Percentiles rank a stretch among this genome's conserved stretches.
phyloP scores from a whole-genome alignment of 345 rosid species.

The Populus ilicifolia region DNA sequence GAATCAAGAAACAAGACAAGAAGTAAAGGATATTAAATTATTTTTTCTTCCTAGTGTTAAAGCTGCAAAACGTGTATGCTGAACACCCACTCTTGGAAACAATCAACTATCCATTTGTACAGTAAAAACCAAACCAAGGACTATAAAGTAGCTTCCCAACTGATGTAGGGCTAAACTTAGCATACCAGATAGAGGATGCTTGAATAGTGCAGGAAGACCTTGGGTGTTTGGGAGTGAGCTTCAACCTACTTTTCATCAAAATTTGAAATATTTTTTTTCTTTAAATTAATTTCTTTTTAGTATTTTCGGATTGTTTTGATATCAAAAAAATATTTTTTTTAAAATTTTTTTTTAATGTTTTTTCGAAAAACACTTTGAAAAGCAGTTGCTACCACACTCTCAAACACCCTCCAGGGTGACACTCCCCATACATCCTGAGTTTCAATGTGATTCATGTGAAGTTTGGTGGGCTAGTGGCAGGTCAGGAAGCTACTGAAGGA shows the following conservation, averaged over 20 bases:
- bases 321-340: too few species aligned
- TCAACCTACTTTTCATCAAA: too few species aligned
- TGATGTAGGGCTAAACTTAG: background rate
- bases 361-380: too few species aligned
- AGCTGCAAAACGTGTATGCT: background rate
- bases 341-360: too few species aligned
- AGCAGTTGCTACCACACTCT: too few species aligned
- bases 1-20: background rate
- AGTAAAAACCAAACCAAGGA: background rate
- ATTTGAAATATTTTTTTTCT: too few species aligned
- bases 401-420: background rate
- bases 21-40: background rate
- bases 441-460: conserved; percentile 36
- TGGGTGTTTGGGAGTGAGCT: too few species aligned
- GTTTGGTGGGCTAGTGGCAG: conserved; percentile 73
- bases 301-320: too few species aligned
- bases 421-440: conserved; percentile 11
- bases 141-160: background rate
- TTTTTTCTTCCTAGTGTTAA: background rate
- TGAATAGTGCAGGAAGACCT: conserved; percentile 2
- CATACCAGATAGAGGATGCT: background rate
- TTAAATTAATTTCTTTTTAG: too few species aligned
- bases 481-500: conserved; percentile 73
- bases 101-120: background rate
- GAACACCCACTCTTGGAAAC: background rate